Evolutionary conservation across 352 stramenopile genomes (phyloP).

Genomic region (Globisporangium ultimum): DNA sequence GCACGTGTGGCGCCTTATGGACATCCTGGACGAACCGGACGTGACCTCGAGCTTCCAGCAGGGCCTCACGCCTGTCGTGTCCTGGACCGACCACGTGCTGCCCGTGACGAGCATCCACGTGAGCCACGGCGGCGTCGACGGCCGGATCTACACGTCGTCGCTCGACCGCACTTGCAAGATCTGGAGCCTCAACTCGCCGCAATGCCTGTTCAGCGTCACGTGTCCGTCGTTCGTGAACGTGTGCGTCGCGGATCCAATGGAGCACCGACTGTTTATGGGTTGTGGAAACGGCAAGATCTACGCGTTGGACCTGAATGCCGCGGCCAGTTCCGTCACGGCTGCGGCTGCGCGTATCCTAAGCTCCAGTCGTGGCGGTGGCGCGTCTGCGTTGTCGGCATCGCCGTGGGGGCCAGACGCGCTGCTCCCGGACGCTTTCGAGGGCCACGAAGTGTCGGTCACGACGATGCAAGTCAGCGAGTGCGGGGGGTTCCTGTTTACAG

Average conservation of each 20-base stretch:
- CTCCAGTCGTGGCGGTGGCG: slow-evolving; percentile 10
- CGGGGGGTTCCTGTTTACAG: slow-evolving; percentile 57
- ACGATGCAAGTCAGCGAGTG: slow-evolving; percentile 54
- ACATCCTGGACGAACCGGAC: slow-evolving; percentile 63
- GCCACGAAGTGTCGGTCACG: slow-evolving; percentile 58
- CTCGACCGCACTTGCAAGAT: slow-evolving; percentile 80
- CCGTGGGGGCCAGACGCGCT: slow-evolving; percentile 43
- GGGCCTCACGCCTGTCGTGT: slow-evolving; percentile 49
- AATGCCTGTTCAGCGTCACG: slow-evolving; percentile 65
- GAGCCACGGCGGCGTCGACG: slow-evolving; percentile 60
- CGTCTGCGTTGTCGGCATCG: not conserved
- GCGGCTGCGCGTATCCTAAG: slow-evolving; percentile 48
- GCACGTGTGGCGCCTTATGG: slow-evolving; percentile 72
- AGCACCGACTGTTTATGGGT: slow-evolving; percentile 68
- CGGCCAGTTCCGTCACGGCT: slow-evolving; percentile 45
- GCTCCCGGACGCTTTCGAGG: slow-evolving; percentile 55
- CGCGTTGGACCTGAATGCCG: slow-evolving; percentile 59
- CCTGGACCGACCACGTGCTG: slow-evolving; percentile 78
- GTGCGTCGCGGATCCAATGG: slow-evolving; percentile 54
- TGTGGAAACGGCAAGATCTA: slow-evolving; percentile 75
- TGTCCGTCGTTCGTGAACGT: slow-evolving; percentile 69
- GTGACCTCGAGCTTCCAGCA: slow-evolving; percentile 54
- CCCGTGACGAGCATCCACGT: slow-evolving; percentile 71
- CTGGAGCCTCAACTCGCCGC: slow-evolving; percentile 48
- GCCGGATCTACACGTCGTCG: slow-evolving; percentile 70